phyloP scores from a whole-genome alignment of 768 basidiomycete species.

The Sistotremastrum niveocremeum region DNA sequence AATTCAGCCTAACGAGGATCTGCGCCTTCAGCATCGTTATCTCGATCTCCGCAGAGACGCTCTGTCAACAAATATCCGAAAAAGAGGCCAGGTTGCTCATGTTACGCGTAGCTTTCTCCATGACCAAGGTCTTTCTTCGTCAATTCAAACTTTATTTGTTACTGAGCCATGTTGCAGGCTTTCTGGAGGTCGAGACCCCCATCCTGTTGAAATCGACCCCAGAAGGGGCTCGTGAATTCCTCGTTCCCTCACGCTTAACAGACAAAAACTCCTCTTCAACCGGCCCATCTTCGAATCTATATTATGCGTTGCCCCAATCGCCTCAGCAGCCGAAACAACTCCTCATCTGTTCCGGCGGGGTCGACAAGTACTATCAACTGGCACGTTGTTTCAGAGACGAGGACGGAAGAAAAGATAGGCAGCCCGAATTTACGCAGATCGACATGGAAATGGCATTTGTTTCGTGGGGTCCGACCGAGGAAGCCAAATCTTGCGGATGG shows the following conservation, averaged over 20 bases:
- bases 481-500: slow-evolving; percentile 35
- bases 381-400: slow-evolving; percentile 95
- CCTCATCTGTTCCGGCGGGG: slow-evolving; percentile 74
- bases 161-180: slow-evolving; percentile 36
- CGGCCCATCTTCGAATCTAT: slow-evolving; percentile 22
- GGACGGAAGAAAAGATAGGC: slow-evolving; percentile 86
- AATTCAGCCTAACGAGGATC: slow-evolving; percentile 67
- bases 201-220: slow-evolving; percentile 82
- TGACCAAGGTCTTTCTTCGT: slow-evolving; percentile 39
- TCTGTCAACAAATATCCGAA: slow-evolving; percentile 67
- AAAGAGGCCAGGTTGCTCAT: slow-evolving; percentile 71
- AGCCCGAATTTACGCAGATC: slow-evolving; percentile 94
- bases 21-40: slow-evolving; percentile 75
- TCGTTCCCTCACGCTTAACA: slow-evolving; percentile 64
- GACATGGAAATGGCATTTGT: slow-evolving; percentile 96
- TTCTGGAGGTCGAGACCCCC: slow-evolving; percentile 89
- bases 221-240: slow-evolving; percentile 88
- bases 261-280: slow-evolving; percentile 14
- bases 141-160: slow-evolving; percentile 4
- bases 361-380: slow-evolving; percentile 88
- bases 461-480: slow-evolving; percentile 46
- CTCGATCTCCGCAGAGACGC: slow-evolving; percentile 73
- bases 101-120: slow-evolving; percentile 61
- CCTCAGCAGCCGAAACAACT: slow-evolving; percentile 95
- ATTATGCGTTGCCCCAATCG: slow-evolving; percentile 88